Conservation (phyloP, 2,329 filamentous ascomycete genomes). For the Capronia epimyces region DNA sequence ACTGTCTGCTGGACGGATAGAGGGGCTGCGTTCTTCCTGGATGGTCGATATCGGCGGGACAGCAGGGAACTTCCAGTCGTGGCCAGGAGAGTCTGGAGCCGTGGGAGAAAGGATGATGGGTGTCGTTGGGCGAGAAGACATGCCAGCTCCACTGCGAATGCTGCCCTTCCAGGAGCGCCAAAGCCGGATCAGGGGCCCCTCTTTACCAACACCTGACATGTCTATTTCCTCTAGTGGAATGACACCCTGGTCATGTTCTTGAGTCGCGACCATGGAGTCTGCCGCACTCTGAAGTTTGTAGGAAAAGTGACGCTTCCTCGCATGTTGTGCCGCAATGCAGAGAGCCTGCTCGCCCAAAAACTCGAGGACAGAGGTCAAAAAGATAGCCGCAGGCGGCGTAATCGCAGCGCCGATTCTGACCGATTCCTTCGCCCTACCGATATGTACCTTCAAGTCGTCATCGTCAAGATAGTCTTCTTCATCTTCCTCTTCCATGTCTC, state of each 20-base stretch:
- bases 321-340: constrained; percentile 78
- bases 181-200: constrained; percentile 77
- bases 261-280: constrained; percentile 38
- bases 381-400: constrained; percentile 88
- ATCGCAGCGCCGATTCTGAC: constrained; percentile 60
- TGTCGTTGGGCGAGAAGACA: constrained; percentile 44
- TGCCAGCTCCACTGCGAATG: constrained; percentile 50
- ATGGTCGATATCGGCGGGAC: constrained; percentile 31
- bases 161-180: constrained; percentile 96
- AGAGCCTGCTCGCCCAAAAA: constrained; percentile 89
- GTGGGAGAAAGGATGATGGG: constrained; percentile 28
- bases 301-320: constrained; percentile 60
- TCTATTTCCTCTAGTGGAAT: constrained; percentile 85
- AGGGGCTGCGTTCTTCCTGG: constrained; percentile 27
- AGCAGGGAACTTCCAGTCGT: constrained; percentile 34
- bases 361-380: constrained; percentile 89
- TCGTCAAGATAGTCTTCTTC: constrained; percentile 83
- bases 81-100: constrained; percentile 33
- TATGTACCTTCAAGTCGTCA: constrained; percentile 57
- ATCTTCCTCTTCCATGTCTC: constrained; percentile 96
- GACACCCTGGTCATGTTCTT: constrained; percentile 50
- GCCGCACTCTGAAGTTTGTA: constrained; percentile 48
- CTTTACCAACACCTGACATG: constrained; percentile 87
- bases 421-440: constrained; percentile 40
- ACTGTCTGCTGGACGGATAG: constrained; percentile 32